Percentiles rank a stretch among this genome's conserved stretches.
Evolutionary conservation across 139 green algal genomes (phyloP).

Genomic region (Coccomyxa sp.): DNA sequence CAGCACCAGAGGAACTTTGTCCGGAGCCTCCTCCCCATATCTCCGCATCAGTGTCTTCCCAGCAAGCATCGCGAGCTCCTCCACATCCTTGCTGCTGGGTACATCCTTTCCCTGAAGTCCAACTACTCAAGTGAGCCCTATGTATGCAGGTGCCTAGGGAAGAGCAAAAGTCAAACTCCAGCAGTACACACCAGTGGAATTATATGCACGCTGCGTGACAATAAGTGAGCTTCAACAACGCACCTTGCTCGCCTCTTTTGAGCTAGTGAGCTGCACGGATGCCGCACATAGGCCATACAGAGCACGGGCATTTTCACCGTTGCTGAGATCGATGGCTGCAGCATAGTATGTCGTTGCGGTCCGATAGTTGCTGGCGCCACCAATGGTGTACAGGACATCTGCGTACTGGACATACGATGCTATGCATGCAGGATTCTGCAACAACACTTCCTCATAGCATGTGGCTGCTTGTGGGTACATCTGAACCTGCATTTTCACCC

Average conservation of each 20-base stretch:
- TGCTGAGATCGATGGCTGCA: conserved; percentile 60
- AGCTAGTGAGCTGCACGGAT: conserved; percentile 24
- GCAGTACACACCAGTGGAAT: not conserved
- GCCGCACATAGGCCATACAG: conserved; percentile 47
- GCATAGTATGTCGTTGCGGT: conserved; percentile 69
- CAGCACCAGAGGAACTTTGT: conserved; percentile 50
- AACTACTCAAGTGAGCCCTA: not conserved
- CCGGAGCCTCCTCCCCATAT: conserved; percentile 51
- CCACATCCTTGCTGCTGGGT: conserved; percentile 3
- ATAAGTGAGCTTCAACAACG: not conserved
- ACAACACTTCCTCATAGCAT: conserved; percentile 85
- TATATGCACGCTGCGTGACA: not conserved
- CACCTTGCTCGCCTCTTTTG: not conserved
- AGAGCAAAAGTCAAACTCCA: not conserved
- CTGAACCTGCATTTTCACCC: conserved; percentile 25
- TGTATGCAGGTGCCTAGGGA: not conserved
- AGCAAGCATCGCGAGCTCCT: conserved; percentile 47
- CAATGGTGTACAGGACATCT: conserved; percentile 74
- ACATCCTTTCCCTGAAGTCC: not conserved
- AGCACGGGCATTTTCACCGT: conserved; percentile 31
- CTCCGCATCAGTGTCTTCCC: conserved; percentile 46
- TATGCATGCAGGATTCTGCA: conserved; percentile 49
- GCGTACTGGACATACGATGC: conserved; percentile 57
- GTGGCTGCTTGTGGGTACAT: conserved; percentile 79
- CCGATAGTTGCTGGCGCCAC: conserved; percentile 27